A percentile compares a stretch with the other conserved stretches of the same genome.
Evolutionary conservation across 2,329 filamentous ascomycete species (phyloP).

Genomic region (Coniochaeta hoffmannii): DNA sequence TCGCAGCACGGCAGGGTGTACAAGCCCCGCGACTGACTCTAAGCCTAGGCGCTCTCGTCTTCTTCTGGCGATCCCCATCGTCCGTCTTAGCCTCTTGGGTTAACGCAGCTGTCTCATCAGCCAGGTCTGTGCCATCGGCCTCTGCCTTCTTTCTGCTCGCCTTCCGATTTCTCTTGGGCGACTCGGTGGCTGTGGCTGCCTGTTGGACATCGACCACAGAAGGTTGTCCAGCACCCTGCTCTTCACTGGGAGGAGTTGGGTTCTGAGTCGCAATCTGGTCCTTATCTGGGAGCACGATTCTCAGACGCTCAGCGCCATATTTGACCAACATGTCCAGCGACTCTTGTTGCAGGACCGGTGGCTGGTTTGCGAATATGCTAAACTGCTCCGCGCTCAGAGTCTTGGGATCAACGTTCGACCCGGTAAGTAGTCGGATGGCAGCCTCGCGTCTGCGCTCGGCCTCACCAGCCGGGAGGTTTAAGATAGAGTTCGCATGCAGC

Average conservation of each 20-base stretch:
- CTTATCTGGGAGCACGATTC: constrained; percentile 47
- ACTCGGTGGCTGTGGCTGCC: not conserved
- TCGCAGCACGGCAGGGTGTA: constrained; percentile 27
- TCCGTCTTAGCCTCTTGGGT: constrained; percentile 4
- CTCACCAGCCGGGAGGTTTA: constrained; percentile 37
- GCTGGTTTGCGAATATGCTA: constrained; percentile 52
- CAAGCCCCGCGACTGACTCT: constrained; percentile 25
- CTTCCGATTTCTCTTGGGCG: not conserved
- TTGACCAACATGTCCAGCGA: constrained; percentile 49
- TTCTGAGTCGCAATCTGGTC: constrained; percentile 18
- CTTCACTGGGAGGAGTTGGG: not conserved
- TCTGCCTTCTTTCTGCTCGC: constrained; percentile 9
- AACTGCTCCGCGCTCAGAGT: constrained; percentile 49
- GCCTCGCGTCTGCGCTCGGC: constrained; percentile 40
- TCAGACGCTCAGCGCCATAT: constrained; percentile 49
- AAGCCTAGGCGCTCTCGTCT: constrained; percentile 7
- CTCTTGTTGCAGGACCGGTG: constrained; percentile 44
- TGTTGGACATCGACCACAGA: not conserved
- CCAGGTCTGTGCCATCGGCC: constrained; percentile 2
- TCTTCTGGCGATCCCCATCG: not conserved
- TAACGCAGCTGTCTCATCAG: not conserved
- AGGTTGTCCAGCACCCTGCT: not conserved
- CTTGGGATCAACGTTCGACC: constrained; percentile 41
- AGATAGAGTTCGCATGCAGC: constrained; percentile 21
- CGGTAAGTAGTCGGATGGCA: constrained; percentile 38